Evolutionary conservation across 1,284 basidiomycete genomes (phyloP), one percentile per base, ranked within the genome.

Genomic region (Mycena sp.): DNA sequence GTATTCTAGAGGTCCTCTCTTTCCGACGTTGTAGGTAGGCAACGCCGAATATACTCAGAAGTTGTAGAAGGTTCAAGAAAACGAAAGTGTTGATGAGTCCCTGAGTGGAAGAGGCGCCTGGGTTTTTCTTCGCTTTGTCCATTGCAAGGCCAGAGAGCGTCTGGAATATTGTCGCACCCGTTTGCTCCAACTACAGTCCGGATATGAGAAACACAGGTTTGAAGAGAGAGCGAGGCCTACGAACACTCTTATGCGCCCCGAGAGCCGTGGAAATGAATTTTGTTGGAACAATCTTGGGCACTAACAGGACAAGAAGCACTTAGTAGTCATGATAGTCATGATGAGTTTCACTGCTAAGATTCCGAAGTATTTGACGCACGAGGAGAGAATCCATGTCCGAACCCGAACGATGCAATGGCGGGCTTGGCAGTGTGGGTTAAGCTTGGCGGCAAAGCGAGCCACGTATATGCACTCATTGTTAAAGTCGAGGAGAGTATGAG

Each of bases 231-330:
- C n/a, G n/a, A n/a, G n/a, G 17, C 40, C 9, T 25, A 80, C 88
- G 66, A 76, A 91, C 90, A 70, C 87, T 87, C 75, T 94, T 94
- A 71, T 94, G 92, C 11, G 89, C 87, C 2, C 91, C 92, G 0
- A 94, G 80, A 2, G 91, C 91, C 1, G 92, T 92, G 3, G 91
- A 90, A 38, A 94, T 85, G 72, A 91, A 91, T 69, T 88, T 89
- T 17, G 83, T 70, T 1, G 87, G 85, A 0, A 94, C 89, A 48
- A 94, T 85, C 51, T 84, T 85, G 3, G 92, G 91, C 0, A 93
- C 91, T 46, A 94, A 80, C 21, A 93, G 82, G 12, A 92, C 91
- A 16, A 93, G 80, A 16, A 94, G 78, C 25, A 93, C 90, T 87
- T 71, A 30, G 38, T 28, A 25, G 28, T 29, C 25, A 25, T 29